Base-by-base conservation (phyloP, 2,329 filamentous ascomycete species). In the Penicillium nordicum region DNA sequence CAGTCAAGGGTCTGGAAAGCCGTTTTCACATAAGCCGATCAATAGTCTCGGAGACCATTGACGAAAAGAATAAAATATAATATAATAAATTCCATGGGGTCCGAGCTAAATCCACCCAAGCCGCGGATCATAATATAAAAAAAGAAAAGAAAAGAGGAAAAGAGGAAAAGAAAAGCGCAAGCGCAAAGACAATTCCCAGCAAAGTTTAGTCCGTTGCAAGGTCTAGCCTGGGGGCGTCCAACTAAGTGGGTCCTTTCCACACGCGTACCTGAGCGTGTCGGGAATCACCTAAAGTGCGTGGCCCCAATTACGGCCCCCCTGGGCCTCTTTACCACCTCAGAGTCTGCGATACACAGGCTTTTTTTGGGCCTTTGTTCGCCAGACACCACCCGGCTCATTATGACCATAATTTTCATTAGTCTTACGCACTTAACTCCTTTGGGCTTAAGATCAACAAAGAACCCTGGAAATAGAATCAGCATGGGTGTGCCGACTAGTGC, bases 161-260 rank as follows among this genome's bases (percentile, higher is more conserved):
- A 47, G 8, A 4, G 4, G 12, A 2, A 10, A 18, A 27, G 25
- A 32, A 32, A 27, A n/a, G 38, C 10, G 27, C 38, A 34, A 21
- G n/a, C 16, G 36, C 7, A 27, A 11, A 42, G 38, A 29, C 45
- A 16, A 32, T 25, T 43, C 16, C 30, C 9, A 42, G 41, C 58
- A 61, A 63, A 49, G 63, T 67, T 67, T 57, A 60, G 59, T 52
- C 63, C 60, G 64, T 50, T 48, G 55, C 54, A 44, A 60, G 59
- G 65, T 56, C 66, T 63, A 67, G 65, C 63, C 62, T 57, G 58
- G 62, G 58, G 62, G 65, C 60, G 61, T 64, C 50, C 44, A 46
- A 57, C 36, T 40, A 58, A 53, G 64, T 65, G 58, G 50, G 38
- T 37, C 48, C 10, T 29, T 21, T 34, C 23, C 52, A 43, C 49